Base-by-base conservation (phyloP, 2,329 filamentous ascomycete genomes). In the Botrytis porri region DNA sequence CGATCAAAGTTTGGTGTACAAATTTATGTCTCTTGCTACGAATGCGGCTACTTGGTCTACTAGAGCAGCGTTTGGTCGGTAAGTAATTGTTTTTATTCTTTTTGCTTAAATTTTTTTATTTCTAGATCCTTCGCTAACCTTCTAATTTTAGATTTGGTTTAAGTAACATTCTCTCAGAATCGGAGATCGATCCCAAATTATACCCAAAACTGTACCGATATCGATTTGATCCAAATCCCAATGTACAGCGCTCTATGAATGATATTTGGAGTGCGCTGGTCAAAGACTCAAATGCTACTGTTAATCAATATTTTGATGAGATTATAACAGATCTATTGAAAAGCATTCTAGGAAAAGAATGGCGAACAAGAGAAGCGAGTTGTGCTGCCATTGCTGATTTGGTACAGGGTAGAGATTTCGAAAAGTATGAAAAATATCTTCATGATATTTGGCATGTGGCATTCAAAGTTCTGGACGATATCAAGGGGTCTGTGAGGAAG, bases 11-110 rank as follows among this genome's bases (percentile, higher is more conserved):
- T 85, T 99, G n/a, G 93, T 98, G 1, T 99, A 99, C 84, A 94
- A 95, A 75, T 98, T 99, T 83, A 99, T 99, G 96, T 95, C 95
- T 0, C 87, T 99, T 77, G 96, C 96, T 4, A 94, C 94, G 2
- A 97, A 98, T 79, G 97, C 97, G 65, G 94, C 95, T 0, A 97
- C 97, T 25, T 99, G 96, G 96, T 95, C 94, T 1, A 97, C 94
- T n/a, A 89, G 96, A 69, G 97, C 96, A 1, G 96, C 96, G 0
- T 98, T 99, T 82, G 96, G 96, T 4, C 89, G 94, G 18, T 67
- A 41, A 67, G 65, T 57, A 8, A 66, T 20, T 39, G 12, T n/a
- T n/a, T n/a, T n/a, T n/a, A n/a, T n/a, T n/a, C n/a, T n/a, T n/a
- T n/a, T n/a, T n/a, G n/a, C n/a, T n/a, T n/a, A n/a, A n/a, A 18